These are phyloP conservation scores for Camelina sativa DNA, from an alignment of 345 rosid genomes.

Conservation along the genomic window DNA sequence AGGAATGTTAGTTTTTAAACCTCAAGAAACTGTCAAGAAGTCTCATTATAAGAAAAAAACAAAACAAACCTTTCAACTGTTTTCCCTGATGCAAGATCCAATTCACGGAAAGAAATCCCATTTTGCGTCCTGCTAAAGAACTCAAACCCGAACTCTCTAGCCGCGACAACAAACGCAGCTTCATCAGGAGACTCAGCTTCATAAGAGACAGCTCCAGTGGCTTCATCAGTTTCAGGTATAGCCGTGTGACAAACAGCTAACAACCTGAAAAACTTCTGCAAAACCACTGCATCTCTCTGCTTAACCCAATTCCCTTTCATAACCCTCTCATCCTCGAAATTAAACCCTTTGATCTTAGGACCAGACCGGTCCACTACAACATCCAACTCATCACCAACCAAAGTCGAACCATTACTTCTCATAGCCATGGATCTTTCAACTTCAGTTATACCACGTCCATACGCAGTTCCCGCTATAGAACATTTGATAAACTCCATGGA, in stretches of 20 bases:
- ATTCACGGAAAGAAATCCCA: slow-evolving; percentile 67
- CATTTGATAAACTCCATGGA: slow-evolving; percentile 96
- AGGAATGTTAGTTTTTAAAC: too few species aligned
- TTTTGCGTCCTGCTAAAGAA: slow-evolving; percentile 81
- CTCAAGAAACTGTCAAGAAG: too few species aligned
- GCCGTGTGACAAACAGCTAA: slow-evolving; percentile 96
- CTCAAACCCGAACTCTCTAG: slow-evolving; percentile 89
- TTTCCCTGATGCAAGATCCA: slow-evolving; percentile 59
- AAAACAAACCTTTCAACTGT: slow-evolving; percentile 63
- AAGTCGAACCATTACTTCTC: slow-evolving; percentile 65
- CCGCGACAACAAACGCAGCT: slow-evolving; percentile 94
- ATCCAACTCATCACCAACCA: slow-evolving; percentile 50
- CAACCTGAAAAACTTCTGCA: slow-evolving; percentile 68
- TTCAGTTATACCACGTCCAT: slow-evolving; percentile 86
- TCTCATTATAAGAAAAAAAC: too few species aligned
- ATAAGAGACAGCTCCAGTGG: slow-evolving; percentile 62
- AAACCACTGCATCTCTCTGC: slow-evolving; percentile 55
- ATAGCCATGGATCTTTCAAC: slow-evolving; percentile 83
- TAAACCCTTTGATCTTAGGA: slow-evolving; percentile 71
- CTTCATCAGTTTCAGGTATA: slow-evolving; percentile 88
- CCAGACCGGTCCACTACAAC: slow-evolving; percentile 48
- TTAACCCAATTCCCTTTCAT: slow-evolving; percentile 73
- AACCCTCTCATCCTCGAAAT: slow-evolving; percentile 81
- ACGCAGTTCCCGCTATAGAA: slow-evolving; percentile 82
- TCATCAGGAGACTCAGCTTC: slow-evolving; percentile 99